Evolutionary conservation across 2,329 filamentous ascomycete genomes (phyloP), one percentile per base, ranked within the genome.

Genomic region (Tricladium varicosporioides): DNA sequence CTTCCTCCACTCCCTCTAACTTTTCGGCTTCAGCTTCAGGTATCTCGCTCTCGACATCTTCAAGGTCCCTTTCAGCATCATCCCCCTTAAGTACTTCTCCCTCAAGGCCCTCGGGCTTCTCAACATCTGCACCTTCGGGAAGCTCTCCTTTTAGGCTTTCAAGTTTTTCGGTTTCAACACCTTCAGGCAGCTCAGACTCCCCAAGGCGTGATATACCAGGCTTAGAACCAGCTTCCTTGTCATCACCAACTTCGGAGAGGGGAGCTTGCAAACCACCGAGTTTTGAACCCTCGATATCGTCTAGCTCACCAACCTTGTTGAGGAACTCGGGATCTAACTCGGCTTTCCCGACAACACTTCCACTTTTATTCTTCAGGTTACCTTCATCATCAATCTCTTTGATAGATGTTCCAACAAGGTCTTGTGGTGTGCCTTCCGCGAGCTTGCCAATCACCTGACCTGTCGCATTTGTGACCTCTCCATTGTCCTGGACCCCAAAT

Each of bases 361-460:
- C 72, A 48, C 81, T 78, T 27, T 79, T 75, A 56, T 82, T 80
- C 36, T 80, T 73, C 2, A 84, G 76, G 11, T 84, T 81, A 2
- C 81, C 81, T 62, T 83, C 77, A 10, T 74, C 74, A 72, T 84
- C 84, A 60, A 85, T 75, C 71, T 86, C 87, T 74, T 85, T 86
- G 57, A 85, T 79, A 15, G 85, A 81, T 60, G 84, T 86, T 60
- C 86, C 82, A 13, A 78, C 71, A 11, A 86, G 70, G 42, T 72
- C 70, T 55, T 72, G 71, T 60, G 76, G 61, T 27, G 75, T 60
- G 5, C 73, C 74, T 58, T 59, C 69, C 14, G 72, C 74, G 3
- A 80, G 78, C 54, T 76, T 77, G 51, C 80, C 80, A 51, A 82
- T 70, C 49, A 82, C 76, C 46, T 79, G 77, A 48, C 80, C 80